Evolutionary conservation across 495 filamentous ascomycete species (phyloP).

Genomic region (Melanomma pulvis-pyrius): DNA sequence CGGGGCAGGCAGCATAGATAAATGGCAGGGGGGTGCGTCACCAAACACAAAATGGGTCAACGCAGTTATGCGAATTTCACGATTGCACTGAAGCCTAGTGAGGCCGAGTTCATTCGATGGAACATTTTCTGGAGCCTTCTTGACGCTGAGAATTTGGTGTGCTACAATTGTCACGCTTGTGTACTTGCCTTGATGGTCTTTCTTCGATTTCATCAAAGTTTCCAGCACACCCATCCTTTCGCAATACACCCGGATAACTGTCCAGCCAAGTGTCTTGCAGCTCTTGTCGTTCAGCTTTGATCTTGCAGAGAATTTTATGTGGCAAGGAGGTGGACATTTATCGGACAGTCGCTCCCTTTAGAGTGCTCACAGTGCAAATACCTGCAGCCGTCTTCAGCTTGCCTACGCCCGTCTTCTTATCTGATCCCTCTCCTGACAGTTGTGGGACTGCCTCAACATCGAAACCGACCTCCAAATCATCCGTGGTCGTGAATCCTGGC

Average conservation of each 20-base stretch:
- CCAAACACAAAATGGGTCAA: not conserved
- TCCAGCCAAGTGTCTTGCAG: not conserved
- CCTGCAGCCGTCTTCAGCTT: conserved; percentile 47
- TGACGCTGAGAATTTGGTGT: not conserved
- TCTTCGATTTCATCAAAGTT: too few relatives aligned
- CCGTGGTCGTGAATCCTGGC: conserved; percentile 88
- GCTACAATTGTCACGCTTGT: too few relatives aligned
- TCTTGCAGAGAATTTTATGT: not conserved
- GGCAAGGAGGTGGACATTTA: conserved; percentile 7
- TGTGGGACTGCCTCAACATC: conserved; percentile 65
- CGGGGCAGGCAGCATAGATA: conserved; percentile 3
- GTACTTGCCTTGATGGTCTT: too few relatives aligned
- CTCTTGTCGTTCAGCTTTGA: not conserved
- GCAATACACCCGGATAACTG: too few relatives aligned
- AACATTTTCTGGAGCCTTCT: not conserved
- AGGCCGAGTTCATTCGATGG: not conserved
- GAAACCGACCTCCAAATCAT: conserved; percentile 75
- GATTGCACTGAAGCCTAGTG: not conserved
- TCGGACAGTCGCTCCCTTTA: conserved; percentile 43
- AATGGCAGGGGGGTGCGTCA: not conserved
- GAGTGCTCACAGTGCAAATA: conserved; percentile 44
- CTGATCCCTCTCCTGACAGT: conserved; percentile 60
- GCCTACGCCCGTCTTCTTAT: conserved; percentile 42
- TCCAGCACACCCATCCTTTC: too few relatives aligned
- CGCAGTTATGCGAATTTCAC: not conserved